Base-by-base conservation (phyloP, 352 stramenopile species). In the Globisporangium solare region DNA sequence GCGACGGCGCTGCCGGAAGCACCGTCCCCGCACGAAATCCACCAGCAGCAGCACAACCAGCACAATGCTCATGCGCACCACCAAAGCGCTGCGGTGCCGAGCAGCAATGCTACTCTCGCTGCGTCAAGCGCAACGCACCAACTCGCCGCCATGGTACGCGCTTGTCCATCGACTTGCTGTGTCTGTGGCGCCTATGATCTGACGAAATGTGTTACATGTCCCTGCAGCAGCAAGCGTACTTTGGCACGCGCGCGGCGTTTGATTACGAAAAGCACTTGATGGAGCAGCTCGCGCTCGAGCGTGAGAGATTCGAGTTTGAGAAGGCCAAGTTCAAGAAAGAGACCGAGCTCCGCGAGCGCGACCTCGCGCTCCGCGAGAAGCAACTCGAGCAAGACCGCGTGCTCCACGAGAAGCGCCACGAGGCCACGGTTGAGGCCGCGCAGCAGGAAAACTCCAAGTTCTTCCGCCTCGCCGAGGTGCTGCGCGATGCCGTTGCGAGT, bases 241-340 rank as follows among this genome's bases (percentile, higher is more conserved):
- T 48, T 48, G 64, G 70, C 60, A 40, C 47, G 22, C 71, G 76
- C 18, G 60, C 58, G 10, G 63, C 74, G n/a, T 87, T 87, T 32
- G 79, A 89, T 66, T 87, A 90, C 61, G 82, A 89, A 56, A 86
- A 84, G 58, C 78, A 90, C 64, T 61, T 88, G 56, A 67, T 70
- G 17, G 82, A 90, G 59, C 78, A 88, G 42, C 73, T 92, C 3
- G 70, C 76, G 37, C 64, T 92, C 31, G 79, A 90, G 42, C 83
- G 75, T 41, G 78, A 92, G 57, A 74, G 75, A 0, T 60, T 92
- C 18, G 80, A 85, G 53, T 90, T 90, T 47, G 78, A 88, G 17
- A 89, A 88, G 48, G 54, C 67, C 48, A 76, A 78, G 41, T 88
- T 89, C 56, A 81, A 88, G 56, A 89, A 88, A 56, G 70, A 90